phyloP scores from a whole-genome alignment of 1,139 yeast genomes.

The Geotrichum restrictum region DNA sequence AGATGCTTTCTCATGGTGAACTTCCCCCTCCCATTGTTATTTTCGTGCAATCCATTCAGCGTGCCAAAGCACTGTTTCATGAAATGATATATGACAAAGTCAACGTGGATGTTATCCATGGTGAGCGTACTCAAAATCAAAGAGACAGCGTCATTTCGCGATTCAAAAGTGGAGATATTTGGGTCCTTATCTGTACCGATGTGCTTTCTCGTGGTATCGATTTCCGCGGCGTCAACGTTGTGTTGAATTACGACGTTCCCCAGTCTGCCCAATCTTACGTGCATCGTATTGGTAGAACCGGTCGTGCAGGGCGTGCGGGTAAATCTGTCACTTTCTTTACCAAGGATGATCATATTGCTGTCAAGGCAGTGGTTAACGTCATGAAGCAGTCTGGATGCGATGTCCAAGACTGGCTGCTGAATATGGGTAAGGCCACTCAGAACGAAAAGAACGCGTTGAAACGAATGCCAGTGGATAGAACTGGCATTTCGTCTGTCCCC shows the following conservation, averaged over 20 bases:
- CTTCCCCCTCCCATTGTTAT: slow-evolving; percentile 90
- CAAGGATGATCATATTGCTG: slow-evolving; percentile 72
- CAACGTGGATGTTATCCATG: slow-evolving; percentile 93
- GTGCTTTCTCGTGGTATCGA: slow-evolving; percentile 96
- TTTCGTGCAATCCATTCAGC: slow-evolving; percentile 82
- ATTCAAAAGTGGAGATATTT: slow-evolving; percentile 82
- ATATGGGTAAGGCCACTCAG: slow-evolving; percentile 63
- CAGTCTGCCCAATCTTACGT: slow-evolving; percentile 91
- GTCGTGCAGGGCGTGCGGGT: slow-evolving; percentile 96
- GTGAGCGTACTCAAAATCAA: slow-evolving; percentile 87
- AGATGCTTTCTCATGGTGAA: slow-evolving; percentile 77
- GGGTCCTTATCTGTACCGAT: slow-evolving; percentile 97
- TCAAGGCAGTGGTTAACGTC: slow-evolving; percentile 84
- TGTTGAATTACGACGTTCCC: slow-evolving; percentile 95
- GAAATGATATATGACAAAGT: slow-evolving; percentile 86
- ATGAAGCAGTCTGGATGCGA: slow-evolving; percentile 89
- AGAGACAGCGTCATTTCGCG: slow-evolving; percentile 80
- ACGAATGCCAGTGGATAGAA: slow-evolving; percentile 59
- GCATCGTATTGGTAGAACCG: slow-evolving; percentile 97
- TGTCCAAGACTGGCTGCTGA: slow-evolving; percentile 76
- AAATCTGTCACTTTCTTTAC: slow-evolving; percentile 90
- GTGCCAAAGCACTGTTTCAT: slow-evolving; percentile 93
- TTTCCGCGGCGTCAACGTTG: slow-evolving; percentile 90
- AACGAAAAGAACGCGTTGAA: slow-evolving; percentile 63
- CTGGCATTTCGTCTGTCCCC: slow-evolving; percentile 84